phyloP scores from a whole-genome alignment of 805 yeast genomes.

The Wickerhamomyces rabaulensis region DNA sequence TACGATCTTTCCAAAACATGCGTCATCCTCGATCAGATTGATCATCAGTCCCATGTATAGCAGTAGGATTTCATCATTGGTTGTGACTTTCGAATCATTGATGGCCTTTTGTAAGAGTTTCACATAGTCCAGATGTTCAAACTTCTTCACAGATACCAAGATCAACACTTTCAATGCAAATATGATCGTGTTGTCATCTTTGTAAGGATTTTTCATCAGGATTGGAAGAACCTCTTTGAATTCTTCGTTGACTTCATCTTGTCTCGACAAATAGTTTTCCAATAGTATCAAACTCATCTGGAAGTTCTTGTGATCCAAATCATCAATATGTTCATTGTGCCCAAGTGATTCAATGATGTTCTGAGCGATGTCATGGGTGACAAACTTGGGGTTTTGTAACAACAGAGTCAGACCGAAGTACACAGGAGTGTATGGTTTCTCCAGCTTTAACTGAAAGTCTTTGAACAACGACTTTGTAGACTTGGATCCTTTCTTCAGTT shows the following conservation, averaged over 20 bases:
- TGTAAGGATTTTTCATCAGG: background rate
- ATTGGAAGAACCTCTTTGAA: constrained; percentile 1
- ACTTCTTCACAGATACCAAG: constrained; percentile 11
- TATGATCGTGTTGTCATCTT: background rate
- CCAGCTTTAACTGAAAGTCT: constrained; percentile 8
- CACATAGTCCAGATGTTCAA: background rate
- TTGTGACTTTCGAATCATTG: background rate
- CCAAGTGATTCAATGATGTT: background rate
- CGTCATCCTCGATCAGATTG: constrained; percentile 13
- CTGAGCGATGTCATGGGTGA: background rate
- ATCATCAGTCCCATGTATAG: constrained; percentile 19
- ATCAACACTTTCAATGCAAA: constrained; percentile 15
- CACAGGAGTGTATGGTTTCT: constrained; percentile 3
- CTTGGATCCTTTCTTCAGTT: constrained; percentile 2
- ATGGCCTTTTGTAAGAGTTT: constrained; percentile 1
- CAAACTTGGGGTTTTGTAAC: constrained; percentile 7
- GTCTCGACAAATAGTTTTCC: constrained; percentile 7
- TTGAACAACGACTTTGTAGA: constrained; percentile 3
- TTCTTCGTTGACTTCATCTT: background rate
- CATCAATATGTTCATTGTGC: background rate
- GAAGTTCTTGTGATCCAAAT: constrained; percentile 3
- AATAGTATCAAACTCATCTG: constrained; percentile 12
- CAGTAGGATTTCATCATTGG: constrained; percentile 10
- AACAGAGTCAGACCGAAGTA: constrained; percentile 14
- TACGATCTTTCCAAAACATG: background rate